These are phyloP conservation scores for Farysia itapuensis DNA, from an alignment of 1,284 basidiomycete species.

Conservation along the genomic window DNA sequence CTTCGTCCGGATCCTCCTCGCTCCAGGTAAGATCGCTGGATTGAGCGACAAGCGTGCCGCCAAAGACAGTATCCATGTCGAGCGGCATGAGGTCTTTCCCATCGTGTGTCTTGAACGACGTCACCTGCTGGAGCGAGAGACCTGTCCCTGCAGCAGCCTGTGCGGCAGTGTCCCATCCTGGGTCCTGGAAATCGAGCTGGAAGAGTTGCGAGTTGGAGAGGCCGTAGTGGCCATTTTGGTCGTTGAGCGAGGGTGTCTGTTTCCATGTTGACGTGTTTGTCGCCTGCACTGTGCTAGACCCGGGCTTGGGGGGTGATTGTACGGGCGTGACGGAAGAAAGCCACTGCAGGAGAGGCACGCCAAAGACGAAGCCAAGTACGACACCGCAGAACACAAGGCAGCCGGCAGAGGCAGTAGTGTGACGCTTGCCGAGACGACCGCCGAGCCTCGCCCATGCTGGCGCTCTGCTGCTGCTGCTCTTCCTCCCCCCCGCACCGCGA, in stretches of 20 bases:
- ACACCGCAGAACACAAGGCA: slow-evolving; percentile 26
- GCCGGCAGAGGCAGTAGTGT: slow-evolving; percentile 1
- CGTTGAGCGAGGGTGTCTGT: slow-evolving; percentile 21
- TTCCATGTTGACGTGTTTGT: slow-evolving; percentile 5
- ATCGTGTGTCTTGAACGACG: slow-evolving; percentile 11
- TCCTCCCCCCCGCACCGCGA: no score
- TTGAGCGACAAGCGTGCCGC: slow-evolving; percentile 35
- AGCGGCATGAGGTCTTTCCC: slow-evolving; percentile 28
- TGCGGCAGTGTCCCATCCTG: slow-evolving; percentile 24
- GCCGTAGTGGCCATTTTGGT: slow-evolving; percentile 17
- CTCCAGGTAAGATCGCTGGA: slow-evolving; percentile 24
- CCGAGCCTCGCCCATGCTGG: neutral
- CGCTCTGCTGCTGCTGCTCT: neutral
- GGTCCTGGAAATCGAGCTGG: slow-evolving; percentile 23
- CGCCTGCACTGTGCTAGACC: neutral
- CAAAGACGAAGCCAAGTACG: slow-evolving; percentile 20
- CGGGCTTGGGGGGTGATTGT: neutral
- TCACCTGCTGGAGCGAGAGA: slow-evolving; percentile 7
- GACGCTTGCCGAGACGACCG: slow-evolving; percentile 1
- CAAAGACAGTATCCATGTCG: slow-evolving; percentile 41
- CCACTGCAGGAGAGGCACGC: slow-evolving; percentile 33
- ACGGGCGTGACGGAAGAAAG: slow-evolving; percentile 13
- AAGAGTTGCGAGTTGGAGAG: slow-evolving; percentile 19
- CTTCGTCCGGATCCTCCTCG: slow-evolving; percentile 46
- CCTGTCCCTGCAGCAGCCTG: slow-evolving; percentile 16